Base-by-base conservation (phyloP, 257 asterid genomes). In the Solanum chiquidenum region DNA sequence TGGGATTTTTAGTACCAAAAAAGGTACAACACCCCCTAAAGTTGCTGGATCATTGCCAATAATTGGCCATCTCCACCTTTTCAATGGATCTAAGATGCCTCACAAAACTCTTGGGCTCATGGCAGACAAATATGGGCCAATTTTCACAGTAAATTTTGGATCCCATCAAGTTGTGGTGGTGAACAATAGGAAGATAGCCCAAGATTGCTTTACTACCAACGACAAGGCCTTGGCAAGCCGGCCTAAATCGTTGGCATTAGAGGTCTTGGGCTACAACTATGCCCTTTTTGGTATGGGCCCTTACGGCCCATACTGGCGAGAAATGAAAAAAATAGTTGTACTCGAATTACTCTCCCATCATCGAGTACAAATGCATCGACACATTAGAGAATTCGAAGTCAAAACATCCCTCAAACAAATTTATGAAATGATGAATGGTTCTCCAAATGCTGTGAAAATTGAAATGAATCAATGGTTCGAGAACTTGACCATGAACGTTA, bases 51-150 rank as follows among this genome's bases (percentile, higher is more conserved):
- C 87, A 5, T 89, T 89, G 90, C 91, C 93, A 1, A n/a, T 89
- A 9, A 40, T 91, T 10, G 92, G 93, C 9, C 93, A 89, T 73
- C 91, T 91, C 35, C 91, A 86, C 88, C 90, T 90, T 60, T 44
- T 91, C 27, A 87, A 79, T 62, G 88, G 87, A 10, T 33, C 80
- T 12, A 44, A 73, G 23, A 89, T 73, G 20, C 89, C 89, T 23
- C 91, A 90, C 66, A 85, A 52, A 52, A 60, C 33, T 4, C 46
- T 91, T n/a, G 89, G 71, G 12, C 25, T 16, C 66, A n/a, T 91
- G 80, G 93, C 91, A 0, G 90, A 91, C 23, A 89, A 89, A 55
- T 87, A 91, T 27, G 93, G 92, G 23, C 90, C 92, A 23, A 64
- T 85, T 1, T 91, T 91, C 88, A 86, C 74, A 13, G 66, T 90